phyloP scores from a whole-genome alignment of 2,329 filamentous ascomycete species.

The Neofusicoccum sp. region DNA sequence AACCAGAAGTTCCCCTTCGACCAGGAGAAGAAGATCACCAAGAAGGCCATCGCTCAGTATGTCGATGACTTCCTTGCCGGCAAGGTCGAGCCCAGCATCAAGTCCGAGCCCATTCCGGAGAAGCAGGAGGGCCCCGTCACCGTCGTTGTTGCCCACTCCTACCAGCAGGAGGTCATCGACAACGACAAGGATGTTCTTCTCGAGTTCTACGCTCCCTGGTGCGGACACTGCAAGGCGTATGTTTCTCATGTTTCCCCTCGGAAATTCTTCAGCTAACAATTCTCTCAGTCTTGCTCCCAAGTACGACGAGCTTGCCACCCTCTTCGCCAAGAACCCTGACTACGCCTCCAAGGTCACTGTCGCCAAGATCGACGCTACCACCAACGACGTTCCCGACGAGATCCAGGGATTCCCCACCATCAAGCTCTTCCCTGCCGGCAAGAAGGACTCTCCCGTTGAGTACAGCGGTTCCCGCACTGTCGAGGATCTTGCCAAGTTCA shows the following conservation, averaged over 20 bases:
- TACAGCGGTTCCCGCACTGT: slow-evolving; percentile 87
- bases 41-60: slow-evolving; percentile 75
- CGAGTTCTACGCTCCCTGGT: slow-evolving; percentile 96
- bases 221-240: slow-evolving; percentile 69
- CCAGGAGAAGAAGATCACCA: slow-evolving; percentile 76
- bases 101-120: slow-evolving; percentile 96
- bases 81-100: slow-evolving; percentile 94
- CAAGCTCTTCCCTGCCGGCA: slow-evolving; percentile 92
- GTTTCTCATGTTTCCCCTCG: slow-evolving; percentile 26
- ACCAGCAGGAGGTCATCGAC: slow-evolving; percentile 88
- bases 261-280: slow-evolving; percentile 16
- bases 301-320: slow-evolving; percentile 64
- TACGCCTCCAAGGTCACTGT: slow-evolving; percentile 63
- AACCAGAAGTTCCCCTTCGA: slow-evolving; percentile 97
- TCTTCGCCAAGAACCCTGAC: slow-evolving; percentile 56
- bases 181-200: slow-evolving; percentile 95
- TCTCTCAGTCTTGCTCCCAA: slow-evolving; percentile 61
- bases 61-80: slow-evolving; percentile 82
- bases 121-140: slow-evolving; percentile 86
- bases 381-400: slow-evolving; percentile 96
- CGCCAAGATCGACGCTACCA: slow-evolving; percentile 93
- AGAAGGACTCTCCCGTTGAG: slow-evolving; percentile 81
- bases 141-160: slow-evolving; percentile 89
- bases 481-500: slow-evolving; percentile 88
- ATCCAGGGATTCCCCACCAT: slow-evolving; percentile 98